Evolutionary conservation across 1,139 yeast genomes (phyloP), one percentile per base, ranked within the genome.

Genomic region (Hansenula anomala): DNA sequence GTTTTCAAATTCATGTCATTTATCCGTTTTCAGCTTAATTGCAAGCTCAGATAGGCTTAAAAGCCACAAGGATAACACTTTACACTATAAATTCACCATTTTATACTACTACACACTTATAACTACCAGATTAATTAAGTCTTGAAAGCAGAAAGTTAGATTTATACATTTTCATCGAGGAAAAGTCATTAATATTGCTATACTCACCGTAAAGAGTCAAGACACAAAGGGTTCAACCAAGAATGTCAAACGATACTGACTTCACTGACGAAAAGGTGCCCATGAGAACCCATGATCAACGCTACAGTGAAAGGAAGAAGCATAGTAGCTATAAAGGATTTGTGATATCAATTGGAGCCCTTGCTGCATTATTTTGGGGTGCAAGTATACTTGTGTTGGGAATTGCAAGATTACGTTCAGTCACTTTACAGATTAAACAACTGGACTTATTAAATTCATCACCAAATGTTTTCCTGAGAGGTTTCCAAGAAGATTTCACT

Each of bases 301-400:
- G n/a, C n/a, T n/a, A n/a, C 13, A 23, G 13, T 23, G 25, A 6
- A 23, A 23, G 9, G 22, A 20, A 20, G 9, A 9, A 20, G 23
- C 25, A 9, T 6, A 8, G 11, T 23, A 23, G 13, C 4, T 4
- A 11, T 13, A 33, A 27, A 28, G 22, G 17, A 9, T 26, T 17
- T 19, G 3, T 33, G 3, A 10, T 28, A 29, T 27, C 36, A 4
- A 20, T 20, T 15, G 19, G 24, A 17, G 28, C 42, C 1, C 17
- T 43, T 8, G 36, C 40, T 19, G 28, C 34, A 2, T 31, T 51
- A 19, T 13, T 51, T 9, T 51, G 51, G 51, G 53, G 54, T 2
- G 43, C 52, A 6, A 37, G 36, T 3, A 18, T 46, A 4, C 16
- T 33, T 11, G 25, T 33, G 7, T 16, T 33, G 15, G 36, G 30